phyloP scores from a whole-genome alignment of 192 early-diverging fungal genomes.

The Dissophora globulifera region DNA sequence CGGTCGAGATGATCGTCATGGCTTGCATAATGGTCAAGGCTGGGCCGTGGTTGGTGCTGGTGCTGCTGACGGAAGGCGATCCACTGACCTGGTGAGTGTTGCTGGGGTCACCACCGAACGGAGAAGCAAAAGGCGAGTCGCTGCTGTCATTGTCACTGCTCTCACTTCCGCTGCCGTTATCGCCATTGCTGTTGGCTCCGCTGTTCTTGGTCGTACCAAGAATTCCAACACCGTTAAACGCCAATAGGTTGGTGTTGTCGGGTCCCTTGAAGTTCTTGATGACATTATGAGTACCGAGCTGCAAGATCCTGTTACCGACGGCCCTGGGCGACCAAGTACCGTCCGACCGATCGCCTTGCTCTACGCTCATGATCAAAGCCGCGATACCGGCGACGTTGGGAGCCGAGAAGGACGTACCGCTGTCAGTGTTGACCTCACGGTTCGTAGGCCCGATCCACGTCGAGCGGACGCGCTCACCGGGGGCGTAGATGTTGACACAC shows the following conservation, averaged over 20 bases:
- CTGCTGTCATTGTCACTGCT: background rate
- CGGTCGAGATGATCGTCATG: constrained; percentile 27
- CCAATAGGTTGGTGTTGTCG: constrained; percentile 49
- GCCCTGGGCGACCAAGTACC: constrained; percentile 38
- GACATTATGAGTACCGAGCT: constrained; percentile 49
- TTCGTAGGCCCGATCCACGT: constrained; percentile 50
- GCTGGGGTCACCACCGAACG: background rate
- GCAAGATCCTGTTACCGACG: constrained; percentile 32
- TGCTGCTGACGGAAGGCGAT: constrained; percentile 23
- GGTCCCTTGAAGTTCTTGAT: constrained; percentile 39
- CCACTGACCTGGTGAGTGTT: constrained; percentile 14
- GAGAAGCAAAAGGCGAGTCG: background rate
- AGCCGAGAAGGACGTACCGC: constrained; percentile 55
- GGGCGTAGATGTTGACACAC: constrained; percentile 65
- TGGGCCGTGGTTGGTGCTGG: constrained; percentile 22
- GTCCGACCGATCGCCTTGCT: constrained; percentile 34
- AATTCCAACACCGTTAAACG: constrained; percentile 50
- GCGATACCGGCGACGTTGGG: constrained; percentile 53
- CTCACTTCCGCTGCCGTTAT: background rate
- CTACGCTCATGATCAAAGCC: constrained; percentile 29
- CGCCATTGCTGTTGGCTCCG: background rate
- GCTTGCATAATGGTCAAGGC: constrained; percentile 22
- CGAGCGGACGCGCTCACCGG: constrained; percentile 53
- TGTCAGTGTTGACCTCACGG: constrained; percentile 45
- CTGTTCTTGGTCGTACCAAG: constrained; percentile 4